Evolutionary conservation across 345 rosid species (phyloP), one percentile per base, ranked within the genome.

Genomic region (Murraya paniculata): DNA sequence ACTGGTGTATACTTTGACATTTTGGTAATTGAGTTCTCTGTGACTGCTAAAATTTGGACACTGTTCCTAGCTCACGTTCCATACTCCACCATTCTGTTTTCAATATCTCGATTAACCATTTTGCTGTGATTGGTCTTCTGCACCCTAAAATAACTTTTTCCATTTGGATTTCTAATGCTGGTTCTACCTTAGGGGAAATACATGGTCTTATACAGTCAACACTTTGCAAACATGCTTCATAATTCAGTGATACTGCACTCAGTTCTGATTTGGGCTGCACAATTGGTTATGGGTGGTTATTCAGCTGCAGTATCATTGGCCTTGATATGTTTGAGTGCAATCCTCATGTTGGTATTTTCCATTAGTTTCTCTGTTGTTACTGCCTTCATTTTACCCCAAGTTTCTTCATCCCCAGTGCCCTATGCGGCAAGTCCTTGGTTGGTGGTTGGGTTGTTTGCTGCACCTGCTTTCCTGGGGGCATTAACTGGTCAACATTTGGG

Each of bases 401-500:
- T 94, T 83, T 88, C 93, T 77, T 68, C 95, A 53, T 88, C 97
- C 5, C 97, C 97, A 10, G 88, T 89, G 80, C 94, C 99, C 25
- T 96, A 87, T 89, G 85, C 88, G 84, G 91, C 97, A 41, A 84
- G 79, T 72, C 98, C 99, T 11, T 90, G 90, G 98, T 80, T 96
- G 85, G 85, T 72, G 18, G 65, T 96, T 82, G 98, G 99, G 74
- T 83, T 96, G 76, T 96, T 96, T 86, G 95, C 85, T 74, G 90
- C 95, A 11, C 99, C 99, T 83, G 95, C 98, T 67, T 72, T 92
- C 68, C 86, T 94, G 60, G 98, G 99, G 82, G 95, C 99, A 36
- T 78, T 91, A 79, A 87, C 86, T 16, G 99, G 99, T 70, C 98
- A 96, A 77, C 97, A 96, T 85, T 65, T 94, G 74, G 94, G 95